Evolutionary conservation across 192 early-diverging fungal species (phyloP).

Genomic region (Irineochytrium annulatum): DNA sequence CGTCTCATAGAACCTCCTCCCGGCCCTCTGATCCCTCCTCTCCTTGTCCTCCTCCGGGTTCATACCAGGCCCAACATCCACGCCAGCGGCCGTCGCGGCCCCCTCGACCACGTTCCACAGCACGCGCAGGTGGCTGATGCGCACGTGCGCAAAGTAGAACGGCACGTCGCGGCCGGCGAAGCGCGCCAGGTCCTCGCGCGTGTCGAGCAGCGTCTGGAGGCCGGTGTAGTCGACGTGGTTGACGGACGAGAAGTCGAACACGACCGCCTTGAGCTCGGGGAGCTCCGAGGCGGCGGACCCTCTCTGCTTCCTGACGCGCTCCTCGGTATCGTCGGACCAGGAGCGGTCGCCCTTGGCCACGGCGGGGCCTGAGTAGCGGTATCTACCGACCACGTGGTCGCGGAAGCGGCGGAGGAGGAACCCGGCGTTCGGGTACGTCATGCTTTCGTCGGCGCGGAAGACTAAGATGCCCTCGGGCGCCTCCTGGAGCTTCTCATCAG

Average conservation of each 20-base stretch:
- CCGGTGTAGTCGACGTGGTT: conserved; percentile 78
- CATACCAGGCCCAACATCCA: neutral
- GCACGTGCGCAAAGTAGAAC: conserved; percentile 55
- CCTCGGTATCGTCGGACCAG: conserved; percentile 41
- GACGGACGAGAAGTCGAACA: conserved; percentile 80
- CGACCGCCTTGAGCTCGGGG: conserved; percentile 56
- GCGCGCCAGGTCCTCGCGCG: conserved; percentile 51
- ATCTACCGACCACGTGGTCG: conserved; percentile 15
- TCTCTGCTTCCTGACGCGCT: neutral
- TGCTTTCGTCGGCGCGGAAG: conserved; percentile 60
- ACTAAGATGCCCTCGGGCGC: conserved; percentile 64
- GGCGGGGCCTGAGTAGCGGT: conserved; percentile 22
- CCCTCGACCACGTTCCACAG: conserved; percentile 6
- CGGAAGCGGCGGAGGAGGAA: conserved; percentile 42
- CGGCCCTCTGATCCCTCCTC: neutral
- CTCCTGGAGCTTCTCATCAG: neutral
- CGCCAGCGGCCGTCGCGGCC: neutral
- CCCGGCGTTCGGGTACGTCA: conserved; percentile 67
- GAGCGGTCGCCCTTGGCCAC: conserved; percentile 10
- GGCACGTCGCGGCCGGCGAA: conserved; percentile 44
- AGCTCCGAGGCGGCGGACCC: neutral
- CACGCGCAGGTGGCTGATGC: conserved; percentile 12
- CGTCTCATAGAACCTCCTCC: conserved; percentile 18
- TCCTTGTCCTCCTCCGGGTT: neutral
- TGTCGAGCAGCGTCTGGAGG: conserved; percentile 68